Conservation (phyloP, 768 basidiomycete species). For the Lactarius psammicola region DNA sequence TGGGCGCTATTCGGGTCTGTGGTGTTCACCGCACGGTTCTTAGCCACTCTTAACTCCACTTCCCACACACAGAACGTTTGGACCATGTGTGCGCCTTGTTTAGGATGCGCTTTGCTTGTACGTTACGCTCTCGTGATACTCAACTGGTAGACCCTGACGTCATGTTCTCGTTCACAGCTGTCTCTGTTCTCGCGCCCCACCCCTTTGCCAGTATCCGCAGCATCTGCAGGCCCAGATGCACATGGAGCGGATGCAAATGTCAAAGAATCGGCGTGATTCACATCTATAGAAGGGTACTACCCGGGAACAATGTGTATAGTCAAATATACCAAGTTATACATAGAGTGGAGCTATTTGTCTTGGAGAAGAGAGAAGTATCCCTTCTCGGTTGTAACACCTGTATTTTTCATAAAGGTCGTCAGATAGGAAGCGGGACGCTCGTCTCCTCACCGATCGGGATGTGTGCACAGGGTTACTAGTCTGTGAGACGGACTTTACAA, state of each 20-base stretch:
- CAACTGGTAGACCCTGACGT: slow-evolving; percentile 8
- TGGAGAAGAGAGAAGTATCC: not conserved
- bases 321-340: slow-evolving; percentile 8
- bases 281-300: slow-evolving; percentile 1
- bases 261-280: slow-evolving; percentile 6
- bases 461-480: slow-evolving; percentile 1
- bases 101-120: slow-evolving; percentile 28
- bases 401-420: not conserved
- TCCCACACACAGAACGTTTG: slow-evolving; percentile 25
- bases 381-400: no score
- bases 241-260: not conserved
- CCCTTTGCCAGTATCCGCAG: slow-evolving; percentile 9
- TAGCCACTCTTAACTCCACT: slow-evolving; percentile 12
- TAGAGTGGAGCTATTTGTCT: slow-evolving; percentile 10
- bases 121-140: slow-evolving; percentile 4
- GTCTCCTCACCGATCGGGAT: not conserved
- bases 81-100: slow-evolving; percentile 28
- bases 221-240: slow-evolving; percentile 2
- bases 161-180: slow-evolving; percentile 15
- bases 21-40: slow-evolving; percentile 4
- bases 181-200: slow-evolving; percentile 26
- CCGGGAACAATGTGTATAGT: slow-evolving; percentile 10
- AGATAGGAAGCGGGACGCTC: slow-evolving; percentile 1
- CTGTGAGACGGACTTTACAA: slow-evolving; percentile 3
- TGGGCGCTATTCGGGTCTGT: slow-evolving; percentile 25